Evolutionary conservation across 148 eudicot genomes (phyloP), one percentile per base, ranked within the genome.

Genomic region (Suaeda aralocaspica): DNA sequence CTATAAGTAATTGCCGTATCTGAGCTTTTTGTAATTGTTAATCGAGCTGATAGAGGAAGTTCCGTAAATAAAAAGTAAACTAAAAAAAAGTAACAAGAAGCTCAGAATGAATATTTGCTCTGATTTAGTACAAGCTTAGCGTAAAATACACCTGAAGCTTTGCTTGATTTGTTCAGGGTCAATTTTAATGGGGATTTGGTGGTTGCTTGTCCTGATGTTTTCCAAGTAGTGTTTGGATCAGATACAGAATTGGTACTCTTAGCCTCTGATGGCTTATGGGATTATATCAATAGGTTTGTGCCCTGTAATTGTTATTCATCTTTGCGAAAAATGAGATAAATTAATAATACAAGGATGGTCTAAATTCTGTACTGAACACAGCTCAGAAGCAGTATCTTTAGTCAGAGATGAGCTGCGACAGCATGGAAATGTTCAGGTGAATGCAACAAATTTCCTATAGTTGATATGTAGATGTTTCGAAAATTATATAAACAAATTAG

Each of bases 191-290:
- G 82, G 64, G 92, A 91, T 73, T 71, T 91, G 72, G 91, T 94
- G 67, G 87, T 82, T 29, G 89, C 92, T 14, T 70, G 67, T 74
- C 99, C 99, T 65, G 99, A 94, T 80, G 74, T 91, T 46, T 80
- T 50, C 65, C 89, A 87, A 84, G 84, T 77, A 60, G 42, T 84
- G 62, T 84, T 94, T 31, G 96, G 87, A 64, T 70, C 92, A 56
- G 97, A 94, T 80, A 78, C 84, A 44, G 99, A 94, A 49, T 89
- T 91, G 21, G 64, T 86, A 41, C 52, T 94, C 19, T 81, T 94
- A 78, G 99, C 99, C 48, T 89, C 99, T 58, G 99, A 94, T 83
- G 99, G 97, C 64, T 82, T 94, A 70, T 94, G 99, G 97, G 97
- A 94, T 84, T 91, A 94, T 74, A 76, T 94, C 16, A 84, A 81